Percentiles rank a stretch among this genome's conserved stretches.
Conservation (phyloP, 805 yeast genomes). For the Zygosaccharomyces bisporus region DNA sequence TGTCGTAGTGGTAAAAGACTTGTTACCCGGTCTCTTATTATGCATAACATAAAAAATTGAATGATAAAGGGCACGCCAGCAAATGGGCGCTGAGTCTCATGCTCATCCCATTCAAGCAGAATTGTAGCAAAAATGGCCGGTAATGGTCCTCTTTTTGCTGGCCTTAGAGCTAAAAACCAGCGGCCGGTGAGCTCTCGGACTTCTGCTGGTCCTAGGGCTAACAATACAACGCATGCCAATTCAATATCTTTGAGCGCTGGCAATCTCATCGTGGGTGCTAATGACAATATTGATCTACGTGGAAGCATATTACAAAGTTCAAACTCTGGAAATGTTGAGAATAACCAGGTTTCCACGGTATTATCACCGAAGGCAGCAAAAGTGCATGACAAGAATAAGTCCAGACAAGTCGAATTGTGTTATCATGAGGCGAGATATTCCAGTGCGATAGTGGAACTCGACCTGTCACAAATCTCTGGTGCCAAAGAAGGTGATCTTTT, state of each 20-base stretch:
- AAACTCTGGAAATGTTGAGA: slow-evolving; percentile 1
- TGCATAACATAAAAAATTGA: not conserved
- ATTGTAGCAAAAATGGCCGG: slow-evolving; percentile 10
- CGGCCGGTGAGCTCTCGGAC: slow-evolving; percentile 11
- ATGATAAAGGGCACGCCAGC: not conserved
- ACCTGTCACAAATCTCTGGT: slow-evolving; percentile 55
- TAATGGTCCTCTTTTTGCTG: slow-evolving; percentile 20
- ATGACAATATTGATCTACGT: slow-evolving; percentile 7
- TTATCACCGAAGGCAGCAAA: not conserved
- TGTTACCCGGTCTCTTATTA: slow-evolving; percentile 6
- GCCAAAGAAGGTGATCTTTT: slow-evolving; percentile 73
- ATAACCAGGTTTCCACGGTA: slow-evolving; percentile 1
- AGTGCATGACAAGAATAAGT: slow-evolving; percentile 9
- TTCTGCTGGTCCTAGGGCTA: slow-evolving; percentile 14
- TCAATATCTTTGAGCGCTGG: slow-evolving; percentile 28
- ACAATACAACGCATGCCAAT: slow-evolving; percentile 25
- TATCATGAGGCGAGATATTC: slow-evolving; percentile 67
- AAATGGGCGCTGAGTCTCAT: not conserved
- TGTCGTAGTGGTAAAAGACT: slow-evolving; percentile 2
- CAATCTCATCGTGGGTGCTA: slow-evolving; percentile 27
- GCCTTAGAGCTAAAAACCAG: slow-evolving; percentile 20
- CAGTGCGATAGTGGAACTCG: slow-evolving; percentile 58
- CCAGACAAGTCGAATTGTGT: slow-evolving; percentile 25
- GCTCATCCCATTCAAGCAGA: not conserved
- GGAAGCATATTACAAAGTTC: not conserved